phyloP scores from a whole-genome alignment of 768 basidiomycete species.

The Cubamyces lactineus region DNA sequence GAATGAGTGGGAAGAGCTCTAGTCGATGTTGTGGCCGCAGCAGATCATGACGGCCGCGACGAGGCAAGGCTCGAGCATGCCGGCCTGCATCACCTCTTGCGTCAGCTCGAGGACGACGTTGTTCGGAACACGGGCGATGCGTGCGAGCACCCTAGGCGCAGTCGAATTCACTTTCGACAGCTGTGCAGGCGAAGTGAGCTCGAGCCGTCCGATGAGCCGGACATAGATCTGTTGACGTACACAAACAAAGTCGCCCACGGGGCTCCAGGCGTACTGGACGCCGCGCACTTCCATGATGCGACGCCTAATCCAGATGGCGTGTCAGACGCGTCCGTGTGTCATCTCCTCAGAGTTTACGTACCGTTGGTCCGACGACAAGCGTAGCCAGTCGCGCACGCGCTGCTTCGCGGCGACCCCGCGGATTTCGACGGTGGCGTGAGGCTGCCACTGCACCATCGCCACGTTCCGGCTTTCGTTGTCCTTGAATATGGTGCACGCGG shows the following conservation, averaged over 20 bases:
- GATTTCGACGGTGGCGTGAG: slow-evolving; percentile 54
- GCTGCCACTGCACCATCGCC: slow-evolving; percentile 61
- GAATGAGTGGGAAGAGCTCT: neutral
- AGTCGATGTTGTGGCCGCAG: slow-evolving; percentile 68
- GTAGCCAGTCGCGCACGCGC: slow-evolving; percentile 55
- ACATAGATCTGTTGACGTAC: slow-evolving; percentile 38
- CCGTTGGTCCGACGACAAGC: slow-evolving; percentile 51
- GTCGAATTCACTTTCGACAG: slow-evolving; percentile 46
- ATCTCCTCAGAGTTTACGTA: slow-evolving; percentile 28
- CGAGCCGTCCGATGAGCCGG: neutral
- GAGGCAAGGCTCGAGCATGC: slow-evolving; percentile 54
- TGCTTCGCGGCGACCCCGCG: slow-evolving; percentile 54
- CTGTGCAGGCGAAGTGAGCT: slow-evolving; percentile 37
- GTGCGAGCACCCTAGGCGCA: slow-evolving; percentile 44
- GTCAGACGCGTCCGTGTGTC: slow-evolving; percentile 1
- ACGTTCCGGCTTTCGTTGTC: slow-evolving; percentile 49
- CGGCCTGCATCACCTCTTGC: slow-evolving; percentile 54
- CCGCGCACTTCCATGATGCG: slow-evolving; percentile 58
- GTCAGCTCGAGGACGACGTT: slow-evolving; percentile 58
- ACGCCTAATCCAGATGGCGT: slow-evolving; percentile 17
- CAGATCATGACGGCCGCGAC: slow-evolving; percentile 58
- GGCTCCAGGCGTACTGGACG: slow-evolving; percentile 57
- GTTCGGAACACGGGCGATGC: slow-evolving; percentile 50
- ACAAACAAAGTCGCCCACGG: slow-evolving; percentile 54
- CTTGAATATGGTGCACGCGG: slow-evolving; percentile 58